phyloP scores from a whole-genome alignment of 106 monocot species.

The Allium sativum region DNA sequence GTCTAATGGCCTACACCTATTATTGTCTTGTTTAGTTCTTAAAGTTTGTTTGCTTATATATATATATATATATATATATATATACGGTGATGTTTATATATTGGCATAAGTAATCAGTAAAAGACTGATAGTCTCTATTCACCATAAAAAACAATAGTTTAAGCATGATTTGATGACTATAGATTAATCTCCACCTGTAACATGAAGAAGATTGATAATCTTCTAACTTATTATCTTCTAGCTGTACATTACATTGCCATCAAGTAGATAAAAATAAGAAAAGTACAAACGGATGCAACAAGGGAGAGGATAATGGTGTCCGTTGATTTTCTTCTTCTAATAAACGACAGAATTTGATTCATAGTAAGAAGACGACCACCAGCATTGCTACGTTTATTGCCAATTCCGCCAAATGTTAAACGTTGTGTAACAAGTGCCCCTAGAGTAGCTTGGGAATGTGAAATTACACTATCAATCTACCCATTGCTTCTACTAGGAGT shows the following conservation, averaged over 20 bases:
- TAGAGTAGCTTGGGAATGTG: constrained; percentile 83
- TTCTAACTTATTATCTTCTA: no score
- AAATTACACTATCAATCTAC: constrained; percentile 85
- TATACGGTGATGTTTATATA: no score
- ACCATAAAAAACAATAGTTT: not conserved
- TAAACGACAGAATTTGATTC: constrained; percentile 69
- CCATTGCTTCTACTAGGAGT: constrained; percentile 48
- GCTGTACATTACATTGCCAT: constrained; percentile 76
- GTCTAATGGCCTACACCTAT: no score
- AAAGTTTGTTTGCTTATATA: no score
- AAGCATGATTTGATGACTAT: no score
- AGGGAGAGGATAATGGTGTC: constrained; percentile 93
- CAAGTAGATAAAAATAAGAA: constrained; percentile 90
- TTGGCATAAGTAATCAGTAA: no score
- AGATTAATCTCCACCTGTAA: no score
- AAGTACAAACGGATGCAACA: constrained; percentile 85
- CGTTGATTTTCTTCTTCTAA: constrained; percentile 87
- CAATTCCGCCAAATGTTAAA: constrained; percentile 70
- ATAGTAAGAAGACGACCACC: constrained; percentile 82
- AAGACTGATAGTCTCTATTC: no score
- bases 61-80: no score
- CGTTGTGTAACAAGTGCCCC: constrained; percentile 72
- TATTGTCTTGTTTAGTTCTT: no score
- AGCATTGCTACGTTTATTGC: constrained; percentile 68
- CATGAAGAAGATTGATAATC: no score